Percentiles rank a stretch among this genome's conserved stretches.
phyloP scores from a whole-genome alignment of 202 grass and related monocot species.

The Digitaria exilis region DNA sequence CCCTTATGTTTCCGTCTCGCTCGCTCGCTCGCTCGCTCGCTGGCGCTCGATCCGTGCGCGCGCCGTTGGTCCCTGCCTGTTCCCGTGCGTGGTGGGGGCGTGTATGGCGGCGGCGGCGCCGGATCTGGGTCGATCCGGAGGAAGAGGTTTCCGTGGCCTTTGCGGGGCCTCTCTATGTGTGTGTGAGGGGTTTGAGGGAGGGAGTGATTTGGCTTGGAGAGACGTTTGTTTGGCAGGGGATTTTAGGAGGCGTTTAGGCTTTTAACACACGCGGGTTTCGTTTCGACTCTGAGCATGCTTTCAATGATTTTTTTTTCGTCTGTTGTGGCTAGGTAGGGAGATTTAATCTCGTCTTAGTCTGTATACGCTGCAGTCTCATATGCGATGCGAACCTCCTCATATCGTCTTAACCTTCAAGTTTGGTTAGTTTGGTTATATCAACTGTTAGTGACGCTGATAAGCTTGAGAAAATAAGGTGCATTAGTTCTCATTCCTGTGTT shows the following conservation, averaged over 20 bases:
- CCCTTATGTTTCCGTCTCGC: too few species aligned
- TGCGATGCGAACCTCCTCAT: too few species aligned
- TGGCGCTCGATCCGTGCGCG: neutral
- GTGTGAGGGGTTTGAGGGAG: neutral
- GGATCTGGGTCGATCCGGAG: slow-evolving; percentile 34
- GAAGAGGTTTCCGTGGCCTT: neutral
- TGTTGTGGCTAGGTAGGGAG: neutral
- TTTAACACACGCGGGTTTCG: neutral
- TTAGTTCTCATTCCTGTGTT: too few species aligned
- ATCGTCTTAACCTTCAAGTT: too few species aligned
- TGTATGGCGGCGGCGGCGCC: neutral
- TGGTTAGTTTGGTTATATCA: neutral
- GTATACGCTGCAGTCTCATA: too few species aligned
- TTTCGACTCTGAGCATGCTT: neutral
- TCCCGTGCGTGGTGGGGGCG: neutral
- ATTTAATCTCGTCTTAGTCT: neutral
- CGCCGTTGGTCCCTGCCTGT: neutral
- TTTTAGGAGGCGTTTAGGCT: neutral
- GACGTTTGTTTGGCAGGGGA: neutral
- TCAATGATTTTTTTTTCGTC: neutral
- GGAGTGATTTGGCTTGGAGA: neutral
- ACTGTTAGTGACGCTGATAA: too few species aligned
- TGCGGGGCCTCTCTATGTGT: too few species aligned
- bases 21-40: too few species aligned
- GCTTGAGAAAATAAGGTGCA: too few species aligned